These are phyloP conservation scores for Chrysosporium queenslandicum DNA, from an alignment of 2,329 filamentous ascomycete genomes.

Conservation along the genomic window DNA sequence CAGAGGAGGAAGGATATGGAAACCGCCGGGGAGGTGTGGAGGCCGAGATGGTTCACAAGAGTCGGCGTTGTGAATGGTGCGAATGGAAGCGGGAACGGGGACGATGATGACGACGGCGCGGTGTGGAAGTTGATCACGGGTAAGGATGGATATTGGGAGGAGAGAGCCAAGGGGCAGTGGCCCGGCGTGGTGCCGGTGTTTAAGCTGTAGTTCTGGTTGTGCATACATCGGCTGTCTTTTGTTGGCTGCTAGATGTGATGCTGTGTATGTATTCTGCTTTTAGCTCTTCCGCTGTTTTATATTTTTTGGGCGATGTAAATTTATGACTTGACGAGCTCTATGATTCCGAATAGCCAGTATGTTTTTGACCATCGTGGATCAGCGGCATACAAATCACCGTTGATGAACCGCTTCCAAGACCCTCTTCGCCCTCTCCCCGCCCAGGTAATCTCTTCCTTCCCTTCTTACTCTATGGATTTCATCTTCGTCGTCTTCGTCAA, in stretches of 20 bases:
- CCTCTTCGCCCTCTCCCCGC: conserved; percentile 32
- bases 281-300: neutral
- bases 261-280: neutral
- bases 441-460: conserved; percentile 36
- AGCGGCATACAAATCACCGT: neutral
- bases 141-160: conserved; percentile 90
- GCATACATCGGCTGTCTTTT: neutral
- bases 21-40: conserved; percentile 59
- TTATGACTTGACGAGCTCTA: conserved; percentile 6
- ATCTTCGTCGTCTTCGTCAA: conserved; percentile 29
- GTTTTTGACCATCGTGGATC: no score
- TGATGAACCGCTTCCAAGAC: conserved; percentile 24
- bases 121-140: conserved; percentile 48
- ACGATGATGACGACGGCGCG: conserved; percentile 10
- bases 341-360: neutral
- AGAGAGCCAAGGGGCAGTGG: conserved; percentile 61
- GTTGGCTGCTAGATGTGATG: neutral
- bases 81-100: neutral
- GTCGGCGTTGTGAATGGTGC: conserved; percentile 36
- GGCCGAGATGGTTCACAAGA: conserved; percentile 74
- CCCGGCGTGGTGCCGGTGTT: conserved; percentile 47
- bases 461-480: conserved; percentile 23
- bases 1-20: conserved; percentile 65
- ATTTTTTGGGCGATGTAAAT: neutral
- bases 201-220: conserved; percentile 23